Conservation (phyloP, 352 stramenopile genomes). For the Phytophthora rubi region DNA sequence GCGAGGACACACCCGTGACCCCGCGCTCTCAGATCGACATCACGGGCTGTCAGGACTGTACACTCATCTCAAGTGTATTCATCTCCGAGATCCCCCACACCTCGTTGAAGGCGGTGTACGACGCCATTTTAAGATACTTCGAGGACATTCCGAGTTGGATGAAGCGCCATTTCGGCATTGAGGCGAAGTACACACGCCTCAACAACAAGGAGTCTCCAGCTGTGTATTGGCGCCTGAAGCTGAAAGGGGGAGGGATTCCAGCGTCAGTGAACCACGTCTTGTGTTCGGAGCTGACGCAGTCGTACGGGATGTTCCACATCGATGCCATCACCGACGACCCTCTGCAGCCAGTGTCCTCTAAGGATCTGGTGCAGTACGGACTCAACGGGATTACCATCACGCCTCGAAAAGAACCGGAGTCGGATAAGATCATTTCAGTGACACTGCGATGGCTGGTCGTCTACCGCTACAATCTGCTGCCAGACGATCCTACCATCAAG, state of each 20-base stretch:
- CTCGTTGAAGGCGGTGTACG: conserved; percentile 39
- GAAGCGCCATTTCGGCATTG: conserved; percentile 37
- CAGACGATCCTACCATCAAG: conserved; percentile 18
- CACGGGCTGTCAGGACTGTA: conserved; percentile 36
- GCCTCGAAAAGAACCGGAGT: conserved; percentile 12
- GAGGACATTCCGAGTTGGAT: conserved; percentile 31
- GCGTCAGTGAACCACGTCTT: conserved; percentile 39
- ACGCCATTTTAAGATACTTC: conserved; percentile 28
- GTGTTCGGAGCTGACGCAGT: conserved; percentile 28
- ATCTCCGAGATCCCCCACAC: conserved; percentile 42
- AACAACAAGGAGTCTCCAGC: conserved; percentile 26
- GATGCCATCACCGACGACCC: conserved; percentile 38
- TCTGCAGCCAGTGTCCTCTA: conserved; percentile 16
- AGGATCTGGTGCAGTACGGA: conserved; percentile 12
- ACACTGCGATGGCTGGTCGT: conserved; percentile 27
- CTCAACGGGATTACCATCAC: conserved; percentile 22
- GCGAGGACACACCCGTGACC: conserved; percentile 1
- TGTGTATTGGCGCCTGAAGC: conserved; percentile 29
- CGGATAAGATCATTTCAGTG: conserved; percentile 5
- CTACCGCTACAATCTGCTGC: conserved; percentile 30
- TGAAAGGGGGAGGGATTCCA: conserved; percentile 19
- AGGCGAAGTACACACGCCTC: conserved; percentile 21
- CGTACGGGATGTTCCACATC: conserved; percentile 37
- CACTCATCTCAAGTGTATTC: conserved; percentile 44
- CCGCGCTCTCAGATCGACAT: conserved; percentile 43